Evolutionary conservation across 441 rosid species (phyloP), one percentile per base, ranked within the genome.

Genomic region (Populus trichocarpa): DNA sequence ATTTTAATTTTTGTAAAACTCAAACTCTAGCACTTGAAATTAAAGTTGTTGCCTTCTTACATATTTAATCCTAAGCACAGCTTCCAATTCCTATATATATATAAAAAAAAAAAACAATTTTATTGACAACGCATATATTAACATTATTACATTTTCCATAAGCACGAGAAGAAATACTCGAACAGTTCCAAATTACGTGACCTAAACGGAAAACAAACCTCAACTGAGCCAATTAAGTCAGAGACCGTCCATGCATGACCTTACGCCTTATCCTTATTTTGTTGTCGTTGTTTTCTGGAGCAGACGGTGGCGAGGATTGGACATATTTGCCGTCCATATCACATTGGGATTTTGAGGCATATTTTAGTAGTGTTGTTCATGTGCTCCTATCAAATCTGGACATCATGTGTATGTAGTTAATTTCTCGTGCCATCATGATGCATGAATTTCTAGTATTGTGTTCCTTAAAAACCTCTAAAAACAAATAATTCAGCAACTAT

Each of bases 281-380:
- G 16, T 5, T 23, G 16, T 10, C 13, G 53, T 11, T 30, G 70
- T n/a, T 30, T 67, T 13, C 6, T 26, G 59, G 20, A 50, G 73
- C 53, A 12, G 32, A 46, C 14, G 73, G 32, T 13, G 73, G 73
- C 57, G 14, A 13, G 30, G 72, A 35, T 69, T 69, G 72, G 33
- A 40, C 59, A 50, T 40, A 6, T 40, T 23, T 70, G 59, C 73
- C 73, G 73, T 50, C 73, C 73, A 40, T 3, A 22, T 70, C 72
- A 1, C 7, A 13, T 2, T 70, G 22, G 33, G 32, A 46, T 13
- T 46, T 46, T 46, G 57, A 14, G 57, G 57, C 57, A 46, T 46
- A 14, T 46, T 14, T 46, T 46, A 46, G 57, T 46, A 46, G 20
- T 1, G 57, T 5, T 46, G 57, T 46, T 46, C 53, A 46, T 46